Conservation (phyloP, 805 yeast genomes). For the Pichia californica region DNA sequence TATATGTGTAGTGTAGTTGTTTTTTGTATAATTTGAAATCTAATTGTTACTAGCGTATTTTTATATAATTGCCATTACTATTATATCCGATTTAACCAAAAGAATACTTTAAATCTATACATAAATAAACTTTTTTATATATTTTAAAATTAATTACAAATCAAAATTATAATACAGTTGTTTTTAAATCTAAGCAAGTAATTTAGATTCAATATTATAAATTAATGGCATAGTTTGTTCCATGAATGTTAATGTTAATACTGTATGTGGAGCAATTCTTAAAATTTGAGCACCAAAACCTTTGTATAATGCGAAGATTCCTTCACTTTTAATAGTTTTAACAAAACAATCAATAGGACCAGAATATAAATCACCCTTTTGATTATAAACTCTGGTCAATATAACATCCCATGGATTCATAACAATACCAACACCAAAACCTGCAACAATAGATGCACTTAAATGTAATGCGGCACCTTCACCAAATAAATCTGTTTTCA, state of each 20-base stretch:
- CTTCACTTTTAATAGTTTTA: constrained; percentile 79
- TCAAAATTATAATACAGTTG: too few species aligned
- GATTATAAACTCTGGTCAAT: constrained; percentile 91
- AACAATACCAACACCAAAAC: constrained; percentile 86
- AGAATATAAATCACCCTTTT: constrained; percentile 76
- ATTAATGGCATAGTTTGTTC: constrained; percentile 81
- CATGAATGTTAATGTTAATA: constrained; percentile 86
- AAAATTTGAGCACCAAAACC: constrained; percentile 91
- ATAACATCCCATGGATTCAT: constrained; percentile 99
- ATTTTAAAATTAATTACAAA: too few species aligned
- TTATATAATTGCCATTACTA: too few species aligned
- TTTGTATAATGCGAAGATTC: constrained; percentile 82
- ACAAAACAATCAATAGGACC: constrained; percentile 86
- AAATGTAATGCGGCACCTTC: constrained; percentile 71
- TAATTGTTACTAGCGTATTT: too few species aligned
- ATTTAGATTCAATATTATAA: constrained; percentile 32
- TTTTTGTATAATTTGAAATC: too few species aligned
- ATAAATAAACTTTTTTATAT: too few species aligned
- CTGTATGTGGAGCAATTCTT: constrained; percentile 93
- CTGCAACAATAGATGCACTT: constrained; percentile 68
- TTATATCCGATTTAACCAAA: too few species aligned
- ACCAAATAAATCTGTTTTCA: constrained; percentile 42
- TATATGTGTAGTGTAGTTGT: too few species aligned
- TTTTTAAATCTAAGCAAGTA: constrained; percentile 4
- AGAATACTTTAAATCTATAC: too few species aligned